Evolutionary conservation across 106 monocot species (phyloP).

Genomic region (Chionographis japonica): DNA sequence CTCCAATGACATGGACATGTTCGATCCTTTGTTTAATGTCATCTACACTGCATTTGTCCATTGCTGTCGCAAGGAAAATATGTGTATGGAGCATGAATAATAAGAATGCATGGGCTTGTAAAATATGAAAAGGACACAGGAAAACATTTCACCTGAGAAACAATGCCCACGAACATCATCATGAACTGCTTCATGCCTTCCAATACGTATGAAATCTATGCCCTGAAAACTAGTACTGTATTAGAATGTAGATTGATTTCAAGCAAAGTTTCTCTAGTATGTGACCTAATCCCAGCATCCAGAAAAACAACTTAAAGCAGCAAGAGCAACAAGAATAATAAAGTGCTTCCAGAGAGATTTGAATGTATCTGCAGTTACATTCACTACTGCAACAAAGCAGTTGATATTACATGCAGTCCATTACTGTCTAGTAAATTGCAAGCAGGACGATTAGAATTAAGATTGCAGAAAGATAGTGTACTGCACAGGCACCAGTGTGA

Average conservation of each 20-base stretch:
- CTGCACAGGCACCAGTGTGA: no score
- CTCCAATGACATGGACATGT: slow-evolving; percentile 78
- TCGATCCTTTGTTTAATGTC: slow-evolving; percentile 76
- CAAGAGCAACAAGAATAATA: no score
- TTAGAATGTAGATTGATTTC: neutral
- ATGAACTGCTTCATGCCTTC: slow-evolving; percentile 80
- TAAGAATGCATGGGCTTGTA: neutral
- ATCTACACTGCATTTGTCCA: slow-evolving; percentile 41
- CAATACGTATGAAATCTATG: slow-evolving; percentile 87
- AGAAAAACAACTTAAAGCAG: no score
- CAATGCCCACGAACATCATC: slow-evolving; percentile 62
- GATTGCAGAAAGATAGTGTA: no score
- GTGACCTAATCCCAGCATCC: no score
- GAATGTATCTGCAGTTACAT: no score
- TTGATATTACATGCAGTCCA: no score
- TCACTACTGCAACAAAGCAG: no score
- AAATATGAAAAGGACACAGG: neutral
- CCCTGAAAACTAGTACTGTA: slow-evolving; percentile 33
- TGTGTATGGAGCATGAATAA: neutral
- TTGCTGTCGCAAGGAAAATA: slow-evolving; percentile 18
- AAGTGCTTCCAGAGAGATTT: no score
- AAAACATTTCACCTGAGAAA: slow-evolving; percentile 53
- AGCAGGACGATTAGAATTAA: no score
- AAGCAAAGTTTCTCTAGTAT: no score
- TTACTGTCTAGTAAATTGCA: no score